Percentiles rank a stretch among this genome's conserved stretches.
Evolutionary conservation across 2,329 filamentous ascomycete species (phyloP).

Genomic region (Ampelomyces quisqualis): DNA sequence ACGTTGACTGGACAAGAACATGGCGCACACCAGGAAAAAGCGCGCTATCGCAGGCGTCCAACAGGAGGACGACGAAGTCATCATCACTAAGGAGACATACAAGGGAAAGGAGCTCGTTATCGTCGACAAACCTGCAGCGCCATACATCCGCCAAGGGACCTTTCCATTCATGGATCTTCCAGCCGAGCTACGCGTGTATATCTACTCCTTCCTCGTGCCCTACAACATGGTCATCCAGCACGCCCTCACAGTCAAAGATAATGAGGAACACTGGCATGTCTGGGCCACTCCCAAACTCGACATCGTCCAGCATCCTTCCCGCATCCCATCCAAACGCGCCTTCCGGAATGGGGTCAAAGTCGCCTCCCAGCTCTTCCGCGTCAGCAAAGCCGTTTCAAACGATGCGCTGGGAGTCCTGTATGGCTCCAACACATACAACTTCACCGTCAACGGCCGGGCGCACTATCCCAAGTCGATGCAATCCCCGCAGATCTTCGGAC

Average conservation of each 20-base stretch:
- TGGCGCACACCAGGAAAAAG: too few relatives aligned
- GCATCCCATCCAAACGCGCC: too few relatives aligned
- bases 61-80: background rate
- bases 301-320: conserved; percentile 3
- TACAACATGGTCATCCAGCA: conserved; percentile 8
- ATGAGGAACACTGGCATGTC: background rate
- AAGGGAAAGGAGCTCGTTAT: conserved; percentile 1
- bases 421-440: conserved; percentile 22
- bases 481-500: conserved; percentile 21
- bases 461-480: conserved; percentile 13
- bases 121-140: background rate
- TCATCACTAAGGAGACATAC: background rate
- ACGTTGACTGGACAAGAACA: background rate
- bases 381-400: conserved; percentile 17
- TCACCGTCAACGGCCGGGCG: conserved; percentile 10
- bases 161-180: conserved; percentile 20
- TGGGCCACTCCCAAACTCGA: background rate
- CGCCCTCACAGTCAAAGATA: too few relatives aligned
- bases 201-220: conserved; percentile 16
- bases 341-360: too few relatives aligned
- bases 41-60: background rate
- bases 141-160: background rate
- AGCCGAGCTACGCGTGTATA: conserved; percentile 16
- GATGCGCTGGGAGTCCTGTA: conserved; percentile 21
- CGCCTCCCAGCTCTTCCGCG: conserved; percentile 18